Conservation (phyloP, 306 rosid genomes). For the Luffa acutangula region DNA sequence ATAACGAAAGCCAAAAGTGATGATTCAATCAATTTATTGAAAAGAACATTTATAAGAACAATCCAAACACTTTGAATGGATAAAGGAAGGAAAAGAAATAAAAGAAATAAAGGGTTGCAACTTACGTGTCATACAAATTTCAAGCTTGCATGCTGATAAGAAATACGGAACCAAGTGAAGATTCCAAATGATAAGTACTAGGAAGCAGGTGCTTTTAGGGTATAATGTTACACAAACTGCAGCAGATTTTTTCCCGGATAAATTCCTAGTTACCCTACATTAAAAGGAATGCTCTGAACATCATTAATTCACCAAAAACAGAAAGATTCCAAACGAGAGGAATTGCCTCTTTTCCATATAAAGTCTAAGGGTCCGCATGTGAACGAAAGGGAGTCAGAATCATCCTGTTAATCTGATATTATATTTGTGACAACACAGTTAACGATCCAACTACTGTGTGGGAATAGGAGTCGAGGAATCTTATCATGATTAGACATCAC, state of each 20-base stretch:
- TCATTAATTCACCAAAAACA: slow-evolving; percentile 1
- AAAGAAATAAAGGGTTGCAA: background rate
- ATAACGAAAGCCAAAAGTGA: background rate
- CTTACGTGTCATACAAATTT: slow-evolving; percentile 9
- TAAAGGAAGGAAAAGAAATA: background rate
- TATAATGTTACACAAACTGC: background rate
- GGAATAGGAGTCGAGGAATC: background rate
- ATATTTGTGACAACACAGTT: background rate
- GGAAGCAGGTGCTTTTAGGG: slow-evolving; percentile 4
- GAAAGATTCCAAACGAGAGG: background rate
- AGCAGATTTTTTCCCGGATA: background rate
- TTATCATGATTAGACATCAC: background rate
- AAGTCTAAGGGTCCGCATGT: background rate
- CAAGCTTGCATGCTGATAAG: background rate
- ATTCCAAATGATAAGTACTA: slow-evolving; percentile 3
- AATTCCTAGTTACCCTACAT: background rate
- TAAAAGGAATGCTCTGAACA: background rate
- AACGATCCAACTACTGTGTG: background rate
- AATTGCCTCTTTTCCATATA: background rate
- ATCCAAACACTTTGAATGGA: slow-evolving; percentile 2
- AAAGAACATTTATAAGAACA: background rate
- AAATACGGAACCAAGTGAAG: slow-evolving; percentile 1
- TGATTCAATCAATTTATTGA: background rate
- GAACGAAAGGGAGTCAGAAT: background rate
- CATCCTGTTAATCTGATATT: background rate